Evolutionary conservation across 495 filamentous ascomycete species (phyloP), one percentile per base, ranked within the genome.

Genomic region (Penicillium lividum): DNA sequence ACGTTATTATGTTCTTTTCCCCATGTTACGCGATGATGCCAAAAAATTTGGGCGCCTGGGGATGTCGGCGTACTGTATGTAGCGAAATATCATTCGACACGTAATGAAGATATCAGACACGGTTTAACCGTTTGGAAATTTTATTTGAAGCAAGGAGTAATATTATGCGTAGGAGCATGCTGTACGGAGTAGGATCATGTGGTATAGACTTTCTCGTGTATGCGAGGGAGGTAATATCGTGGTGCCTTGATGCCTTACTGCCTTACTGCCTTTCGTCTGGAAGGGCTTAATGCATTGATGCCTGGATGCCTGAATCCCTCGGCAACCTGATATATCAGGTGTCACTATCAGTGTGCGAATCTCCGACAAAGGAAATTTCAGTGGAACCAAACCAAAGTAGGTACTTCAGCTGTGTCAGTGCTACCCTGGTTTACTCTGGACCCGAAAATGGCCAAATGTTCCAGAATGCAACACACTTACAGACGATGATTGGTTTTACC

Each of bases 1-100:
- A 28, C 16, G 38, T 31, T 3, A 27, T 30, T 61, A 36, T 36
- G 46, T 18, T 45, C 53, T 16, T 53, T 48, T 61, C n/a, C 25
- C 25, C 27, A 11, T 52, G 8, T 53, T 58, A 56, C 54, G 61
- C 63, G 58, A 53, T 60, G 60, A 56, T 56, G 58, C 38, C 38
- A 40, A 62, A 66, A 64, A 67, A 62, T 56, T 53, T 60, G 18
- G 34, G 40, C 57, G 63, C 65, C 66, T 27, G 66, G 63, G 60
- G 66, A 66, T 48, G 63, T 52, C 43, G 60, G 58, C 60, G 66
- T 62, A 59, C 57, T 65, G 67, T 69, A 69, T 69, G 67, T 68
- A 58, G 65, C 62, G 65, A 68, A 65, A 57, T 65, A 64, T 67
- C 57, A 28, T 59, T 15, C 65, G 64, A 66, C 59, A 67, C 64